Conservation (phyloP, 495 filamentous ascomycete genomes). For the Wilcoxina mikolae region DNA sequence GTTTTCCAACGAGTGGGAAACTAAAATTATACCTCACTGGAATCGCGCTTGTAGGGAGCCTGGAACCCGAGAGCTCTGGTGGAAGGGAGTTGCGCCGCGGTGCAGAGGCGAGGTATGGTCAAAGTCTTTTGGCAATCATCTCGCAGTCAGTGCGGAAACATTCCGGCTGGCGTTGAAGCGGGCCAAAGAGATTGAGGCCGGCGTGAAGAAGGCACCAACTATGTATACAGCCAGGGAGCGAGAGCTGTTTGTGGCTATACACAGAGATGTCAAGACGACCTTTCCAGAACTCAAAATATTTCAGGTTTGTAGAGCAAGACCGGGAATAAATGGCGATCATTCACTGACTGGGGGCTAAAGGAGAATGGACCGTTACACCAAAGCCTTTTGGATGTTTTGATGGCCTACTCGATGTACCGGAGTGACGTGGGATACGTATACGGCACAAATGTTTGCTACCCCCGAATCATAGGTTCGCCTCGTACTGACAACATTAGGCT, state of each 20-base stretch:
- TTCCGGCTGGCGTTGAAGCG: slow-evolving; percentile 66
- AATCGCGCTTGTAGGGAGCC: slow-evolving; percentile 55
- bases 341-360: slow-evolving; percentile 1
- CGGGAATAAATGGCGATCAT: not conserved
- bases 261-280: slow-evolving; percentile 50
- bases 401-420: slow-evolving; percentile 86
- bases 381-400: slow-evolving; percentile 61
- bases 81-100: slow-evolving; percentile 71
- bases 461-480: slow-evolving; percentile 10
- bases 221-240: slow-evolving; percentile 37
- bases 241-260: slow-evolving; percentile 56
- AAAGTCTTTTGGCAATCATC: slow-evolving; percentile 75
- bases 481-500: slow-evolving; percentile 36
- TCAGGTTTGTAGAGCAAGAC: slow-evolving; percentile 38
- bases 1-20: slow-evolving; percentile 68
- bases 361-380: slow-evolving; percentile 52
- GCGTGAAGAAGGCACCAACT: slow-evolving; percentile 28
- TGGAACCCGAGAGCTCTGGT: slow-evolving; percentile 79
- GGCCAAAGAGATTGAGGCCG: slow-evolving; percentile 50
- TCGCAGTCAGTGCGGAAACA: slow-evolving; percentile 58
- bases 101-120: slow-evolving; percentile 75
- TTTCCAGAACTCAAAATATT: slow-evolving; percentile 79
- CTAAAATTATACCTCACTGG: slow-evolving; percentile 78
- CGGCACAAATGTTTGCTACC: slow-evolving; percentile 58
- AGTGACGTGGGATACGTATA: slow-evolving; percentile 82